Evolutionary conservation across 805 yeast genomes (phyloP).

Genomic region (Monosporozyma unispora): DNA sequence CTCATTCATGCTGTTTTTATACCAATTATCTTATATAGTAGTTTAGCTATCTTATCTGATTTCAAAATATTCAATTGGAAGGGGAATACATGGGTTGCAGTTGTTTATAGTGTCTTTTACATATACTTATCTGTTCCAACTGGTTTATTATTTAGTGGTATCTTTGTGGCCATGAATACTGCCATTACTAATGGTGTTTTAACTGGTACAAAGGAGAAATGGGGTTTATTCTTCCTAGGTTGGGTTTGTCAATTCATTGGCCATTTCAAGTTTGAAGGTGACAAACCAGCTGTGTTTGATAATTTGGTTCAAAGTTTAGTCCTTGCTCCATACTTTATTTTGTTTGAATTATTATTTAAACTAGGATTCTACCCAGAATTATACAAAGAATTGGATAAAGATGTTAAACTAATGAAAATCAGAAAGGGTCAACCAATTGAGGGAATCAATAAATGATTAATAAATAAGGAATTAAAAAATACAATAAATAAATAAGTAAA

Average conservation of each 20-base stretch:
- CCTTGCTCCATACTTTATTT: conserved; percentile 83
- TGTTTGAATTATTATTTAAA: conserved; percentile 63
- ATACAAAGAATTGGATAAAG: conserved; percentile 2
- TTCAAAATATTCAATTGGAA: not conserved
- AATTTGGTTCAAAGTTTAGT: conserved; percentile 78
- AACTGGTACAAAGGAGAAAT: not conserved
- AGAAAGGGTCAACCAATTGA: not conserved
- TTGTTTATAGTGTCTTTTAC: conserved; percentile 40
- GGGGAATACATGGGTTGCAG: conserved; percentile 25
- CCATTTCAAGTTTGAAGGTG: conserved; percentile 70
- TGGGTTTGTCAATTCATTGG: conserved; percentile 88
- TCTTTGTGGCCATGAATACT: conserved; percentile 30
- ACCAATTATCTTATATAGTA: conserved; percentile 60
- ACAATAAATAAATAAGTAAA: conserved; percentile 2
- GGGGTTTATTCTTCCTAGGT: conserved; percentile 38
- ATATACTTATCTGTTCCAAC: conserved; percentile 42
- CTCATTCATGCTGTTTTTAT: conserved; percentile 70
- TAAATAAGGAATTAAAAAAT: not conserved
- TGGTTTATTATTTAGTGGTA: conserved; percentile 39
- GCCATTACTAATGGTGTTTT: conserved; percentile 11
- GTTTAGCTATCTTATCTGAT: conserved; percentile 18
- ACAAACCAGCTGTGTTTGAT: conserved; percentile 83
- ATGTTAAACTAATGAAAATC: conserved; percentile 1
- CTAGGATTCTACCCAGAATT: conserved; percentile 50
- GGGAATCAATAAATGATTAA: not conserved